Base-by-base conservation (phyloP, 345 rosid species). In the Bretschneidera sinensis region DNA sequence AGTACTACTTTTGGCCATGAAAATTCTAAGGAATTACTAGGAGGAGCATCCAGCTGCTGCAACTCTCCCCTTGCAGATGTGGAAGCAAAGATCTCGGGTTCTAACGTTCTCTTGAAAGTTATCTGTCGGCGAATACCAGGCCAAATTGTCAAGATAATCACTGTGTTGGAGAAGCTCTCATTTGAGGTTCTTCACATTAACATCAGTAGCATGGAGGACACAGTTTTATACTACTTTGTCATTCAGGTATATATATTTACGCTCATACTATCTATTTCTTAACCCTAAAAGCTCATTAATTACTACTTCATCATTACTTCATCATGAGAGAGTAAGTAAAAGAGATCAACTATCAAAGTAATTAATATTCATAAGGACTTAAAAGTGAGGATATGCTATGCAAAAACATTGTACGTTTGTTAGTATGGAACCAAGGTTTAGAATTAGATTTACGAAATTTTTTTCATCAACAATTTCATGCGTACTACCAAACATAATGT, bases 131-230 rank as follows among this genome's bases (percentile, higher is more conserved):
- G 83, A 73, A 79, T 79, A 25, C 60, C 78, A 0, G 96, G 97
- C 6, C 97, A 92, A 74, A 68, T 82, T 14, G 78, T 82, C 66
- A 84, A 74, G 85, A 89, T 92, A 61, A 78, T 89, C 54, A 71
- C 62, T 34, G 83, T 84, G 54, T 71, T 89, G 62, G 98, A 92
- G 81, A 85, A 73, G 55, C 86, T 87, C 53, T 82, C 79, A 17
- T 84, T 92, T 62, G 86, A 92, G 64, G 82, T 92, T 67, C 83
- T 89, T 56, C 96, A 85, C 61, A 75, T 89, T 54, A 92, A 85
- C 61, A 85, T 92, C 77, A 89, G 88, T 70, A 87, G 85, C 78
- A 84, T 87, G 97, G 96, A 92, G 58, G 98, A 92, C 66, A 84
- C 97, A 55, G 94, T 84, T 69, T 78, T 89, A 51, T 85, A 80